These are phyloP conservation scores for Sarocladium brachiariae DNA, from an alignment of 2,329 filamentous ascomycete genomes.

Conservation along the genomic window DNA sequence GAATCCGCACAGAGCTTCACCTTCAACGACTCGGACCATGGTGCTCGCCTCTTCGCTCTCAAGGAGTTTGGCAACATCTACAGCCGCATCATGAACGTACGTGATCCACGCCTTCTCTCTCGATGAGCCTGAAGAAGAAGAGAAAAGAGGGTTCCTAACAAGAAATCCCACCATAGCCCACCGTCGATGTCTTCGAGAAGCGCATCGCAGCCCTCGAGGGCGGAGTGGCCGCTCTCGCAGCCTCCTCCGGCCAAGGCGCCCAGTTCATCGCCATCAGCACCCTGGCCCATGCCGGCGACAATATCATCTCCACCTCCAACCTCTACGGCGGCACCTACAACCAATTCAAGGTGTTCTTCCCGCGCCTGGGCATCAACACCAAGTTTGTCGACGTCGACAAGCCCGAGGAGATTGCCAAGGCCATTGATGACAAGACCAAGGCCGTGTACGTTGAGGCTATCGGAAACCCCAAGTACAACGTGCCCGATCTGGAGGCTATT, in stretches of 20 bases:
- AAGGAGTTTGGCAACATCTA: conserved; percentile 98
- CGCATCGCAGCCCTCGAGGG: conserved; percentile 93
- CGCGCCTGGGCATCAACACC: conserved; percentile 78
- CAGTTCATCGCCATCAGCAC: conserved; percentile 86
- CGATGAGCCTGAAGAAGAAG: too few species aligned
- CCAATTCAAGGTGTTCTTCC: conserved; percentile 87
- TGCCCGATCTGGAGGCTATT: conserved; percentile 85
- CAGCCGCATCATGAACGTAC: conserved; percentile 88
- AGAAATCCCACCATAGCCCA: conserved; percentile 54
- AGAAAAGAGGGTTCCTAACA: too few species aligned
- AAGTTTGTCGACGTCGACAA: conserved; percentile 83
- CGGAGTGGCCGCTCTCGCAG: conserved; percentile 77
- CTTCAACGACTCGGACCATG: conserved; percentile 95
- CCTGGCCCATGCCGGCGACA: conserved; percentile 83
- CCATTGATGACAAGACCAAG: conserved; percentile 91
- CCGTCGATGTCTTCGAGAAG: conserved; percentile 94
- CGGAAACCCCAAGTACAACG: conserved; percentile 88
- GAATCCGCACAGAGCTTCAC: conserved; percentile 62
- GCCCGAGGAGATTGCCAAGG: conserved; percentile 67
- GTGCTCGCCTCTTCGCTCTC: conserved; percentile 88
- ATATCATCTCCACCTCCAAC: conserved; percentile 86
- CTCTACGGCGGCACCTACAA: conserved; percentile 96
- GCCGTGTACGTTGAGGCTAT: conserved; percentile 88
- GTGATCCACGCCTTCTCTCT: conserved; percentile 27
- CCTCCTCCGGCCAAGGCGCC: conserved; percentile 80